These are phyloP conservation scores for Arabis alpina DNA, from an alignment of 345 rosid genomes.

Conservation along the genomic window DNA sequence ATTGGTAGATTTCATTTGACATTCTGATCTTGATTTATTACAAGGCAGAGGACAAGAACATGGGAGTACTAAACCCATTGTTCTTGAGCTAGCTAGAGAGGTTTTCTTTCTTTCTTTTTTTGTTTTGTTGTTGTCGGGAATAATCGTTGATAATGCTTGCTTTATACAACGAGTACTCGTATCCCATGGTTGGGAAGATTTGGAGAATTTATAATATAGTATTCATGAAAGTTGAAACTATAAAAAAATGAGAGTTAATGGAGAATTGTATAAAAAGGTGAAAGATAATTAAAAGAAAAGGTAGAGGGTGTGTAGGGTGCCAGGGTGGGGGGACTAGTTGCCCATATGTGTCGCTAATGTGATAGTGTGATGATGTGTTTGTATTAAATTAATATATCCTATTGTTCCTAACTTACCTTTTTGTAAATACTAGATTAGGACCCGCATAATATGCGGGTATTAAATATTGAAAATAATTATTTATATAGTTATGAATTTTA, in stretches of 20 bases:
- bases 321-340: slow-evolving; percentile 29
- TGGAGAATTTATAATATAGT: background rate
- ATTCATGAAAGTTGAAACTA: background rate
- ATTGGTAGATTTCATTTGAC: slow-evolving; percentile 19
- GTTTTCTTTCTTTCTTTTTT: background rate
- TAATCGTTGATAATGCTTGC: slow-evolving; percentile 27
- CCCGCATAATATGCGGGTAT: too few species aligned
- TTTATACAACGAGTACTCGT: slow-evolving; percentile 21
- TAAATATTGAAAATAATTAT: too few species aligned
- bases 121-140: slow-evolving; percentile 38
- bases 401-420: slow-evolving; percentile 37
- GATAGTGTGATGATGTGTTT: slow-evolving; percentile 26
- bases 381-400: slow-evolving; percentile 25
- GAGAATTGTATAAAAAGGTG: slow-evolving; percentile 25
- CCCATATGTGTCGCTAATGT: slow-evolving; percentile 33
- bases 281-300: slow-evolving; percentile 7
- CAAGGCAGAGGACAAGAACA: slow-evolving; percentile 40
- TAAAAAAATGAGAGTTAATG: background rate
- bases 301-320: slow-evolving; percentile 7
- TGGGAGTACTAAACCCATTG: slow-evolving; percentile 38
- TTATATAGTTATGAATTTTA: too few species aligned
- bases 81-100: slow-evolving; percentile 19
- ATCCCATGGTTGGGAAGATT: slow-evolving; percentile 27
- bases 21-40: slow-evolving; percentile 33
- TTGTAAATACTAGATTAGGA: too few species aligned